Evolutionary conservation across 176 grass and related monocot genomes (phyloP), one percentile per base, ranked within the genome.

Genomic region (Musa acuminata): DNA sequence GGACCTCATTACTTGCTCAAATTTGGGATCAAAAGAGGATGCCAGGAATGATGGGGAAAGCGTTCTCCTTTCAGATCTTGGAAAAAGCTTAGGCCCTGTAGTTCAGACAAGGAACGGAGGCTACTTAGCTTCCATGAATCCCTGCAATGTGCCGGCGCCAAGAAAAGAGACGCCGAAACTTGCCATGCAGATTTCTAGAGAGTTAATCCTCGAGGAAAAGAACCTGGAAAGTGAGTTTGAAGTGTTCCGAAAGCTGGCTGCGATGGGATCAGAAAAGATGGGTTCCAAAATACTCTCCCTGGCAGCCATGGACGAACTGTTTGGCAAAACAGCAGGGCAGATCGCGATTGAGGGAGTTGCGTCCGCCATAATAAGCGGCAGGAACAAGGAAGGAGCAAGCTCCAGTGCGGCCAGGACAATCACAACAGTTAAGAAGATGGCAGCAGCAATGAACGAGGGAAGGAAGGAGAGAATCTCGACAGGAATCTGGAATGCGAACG

Each of bases 321-420:
- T 50, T 14, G 95, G 91, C 21, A 99, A 99, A 71, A 84, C 84
- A 29, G 80, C 90, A 2, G 91, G 84, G 79, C 84, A 99, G 75
- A 77, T 94, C 10, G 95, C 84, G 0, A 94, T 91, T 24, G 95
- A 99, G 83, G 95, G 95, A 58, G 87, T 99, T 43, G 95, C 95
- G 35, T 86, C 83, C n/a, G 79, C 88, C 9, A 84, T 99, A 62
- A 94, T 99, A 52, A 77, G 72, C 13, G 95, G 90, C 35, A 77
- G 91, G 51, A 92, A 84, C 52, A 91, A 75, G 75, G 88, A 91
- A 75, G 83, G 86, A 11, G 84, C 86, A 20, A 94, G 69, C 83
- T 94, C 86, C 22, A 86, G 84, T 48, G 86, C 88, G 1, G 85
- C 80, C 13, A 81, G 75, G 75, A 91, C 91, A 1, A 87, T 99